Evolutionary conservation across 2,329 filamentous ascomycete genomes (phyloP), one percentile per base, ranked within the genome.

Genomic region (Aspergillus sp.): DNA sequence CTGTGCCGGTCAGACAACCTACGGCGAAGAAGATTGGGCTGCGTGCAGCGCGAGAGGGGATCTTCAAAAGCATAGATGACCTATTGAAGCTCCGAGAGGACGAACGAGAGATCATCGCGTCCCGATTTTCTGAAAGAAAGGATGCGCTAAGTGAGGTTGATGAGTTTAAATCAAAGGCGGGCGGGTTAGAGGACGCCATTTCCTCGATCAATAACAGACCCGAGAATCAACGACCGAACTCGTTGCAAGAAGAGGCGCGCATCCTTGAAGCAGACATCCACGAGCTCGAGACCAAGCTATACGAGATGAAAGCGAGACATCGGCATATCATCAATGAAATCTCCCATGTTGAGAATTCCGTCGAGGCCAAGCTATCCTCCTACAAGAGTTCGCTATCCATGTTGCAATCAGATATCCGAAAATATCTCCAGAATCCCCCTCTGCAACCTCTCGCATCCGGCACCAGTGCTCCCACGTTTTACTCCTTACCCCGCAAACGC

Each of bases 291-390:
- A 60, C 65, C 33, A 69, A 64, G 41, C 56, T 80, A 5, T 62
- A 62, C 33, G 66, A 71, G 30, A 64, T 79, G 58, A 76, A 71
- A 52, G 61, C 60, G 24, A 63, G 64, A 31, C 72, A 78, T 45
- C 61, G 66, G 12, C 62, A 66, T 39, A 53, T 79, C n/a, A 35
- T 69, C 20, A 55, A 62, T 17, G 67, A 75, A 42, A 63, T 74
- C 15, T 63, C 67, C 17, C 60, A 69, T 10, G 56, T 68, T 8
- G 68, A 75, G 43, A 79, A 76, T 42, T 64, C 68, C 2, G 63
- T 74, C 8, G 71, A 76, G 43, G 69, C 74, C 8, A 72, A 70
- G 42, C 46, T 78, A 20, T 74, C 72, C 3, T 74, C 72, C 1
- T 80, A 77, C 46, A 71, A 66, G 35, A 62, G 67, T 13, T 71